A percentile compares a stretch with the other conserved stretches of the same genome.
These are phyloP conservation scores for Helminthosporium solani DNA, from an alignment of 2,329 filamentous ascomycete genomes.

Conservation along the genomic window DNA sequence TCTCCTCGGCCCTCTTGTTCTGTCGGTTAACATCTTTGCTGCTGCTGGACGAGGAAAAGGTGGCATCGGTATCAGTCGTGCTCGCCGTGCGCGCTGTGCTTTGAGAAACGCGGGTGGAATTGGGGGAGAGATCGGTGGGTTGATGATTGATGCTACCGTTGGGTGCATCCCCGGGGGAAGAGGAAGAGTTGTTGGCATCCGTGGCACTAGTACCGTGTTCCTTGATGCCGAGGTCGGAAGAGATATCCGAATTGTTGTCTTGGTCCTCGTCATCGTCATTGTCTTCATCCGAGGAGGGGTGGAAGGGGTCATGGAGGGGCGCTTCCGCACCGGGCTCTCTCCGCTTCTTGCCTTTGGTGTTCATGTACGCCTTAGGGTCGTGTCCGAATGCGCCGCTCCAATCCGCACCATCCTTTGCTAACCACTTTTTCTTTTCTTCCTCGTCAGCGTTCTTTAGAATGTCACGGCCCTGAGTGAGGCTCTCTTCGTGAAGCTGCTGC, in stretches of 20 bases:
- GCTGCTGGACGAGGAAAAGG: conserved; percentile 19
- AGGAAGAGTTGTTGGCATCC: conserved; percentile 23
- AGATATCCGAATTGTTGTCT: conserved; percentile 45
- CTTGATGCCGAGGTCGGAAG: conserved; percentile 59
- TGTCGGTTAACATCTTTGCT: conserved; percentile 64
- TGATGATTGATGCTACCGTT: conserved; percentile 22
- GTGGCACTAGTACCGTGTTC: conserved; percentile 49
- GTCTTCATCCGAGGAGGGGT: conserved; percentile 48
- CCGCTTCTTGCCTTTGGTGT: conserved; percentile 54
- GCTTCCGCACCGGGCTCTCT: conserved; percentile 57
- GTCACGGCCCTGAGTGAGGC: conserved; percentile 75
- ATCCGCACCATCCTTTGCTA: conserved; percentile 76
- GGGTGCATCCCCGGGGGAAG: conserved; percentile 12
- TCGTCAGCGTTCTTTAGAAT: conserved; percentile 71
- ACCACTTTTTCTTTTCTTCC: conserved; percentile 75
- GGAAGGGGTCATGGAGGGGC: conserved; percentile 54
- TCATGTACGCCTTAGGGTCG: conserved; percentile 65
- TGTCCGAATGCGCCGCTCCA: conserved; percentile 85
- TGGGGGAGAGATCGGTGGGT: conserved; percentile 33
- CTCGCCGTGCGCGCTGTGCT: conserved; percentile 29
- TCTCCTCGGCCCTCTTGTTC: conserved; percentile 70
- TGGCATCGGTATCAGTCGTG: conserved; percentile 20
- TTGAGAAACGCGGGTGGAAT: conserved; percentile 24
- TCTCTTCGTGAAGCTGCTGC: conserved; percentile 77
- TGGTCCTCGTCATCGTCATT: conserved; percentile 43